Base-by-base conservation (phyloP, 805 yeast genomes). In the Wickerhamomyces queroliae region DNA sequence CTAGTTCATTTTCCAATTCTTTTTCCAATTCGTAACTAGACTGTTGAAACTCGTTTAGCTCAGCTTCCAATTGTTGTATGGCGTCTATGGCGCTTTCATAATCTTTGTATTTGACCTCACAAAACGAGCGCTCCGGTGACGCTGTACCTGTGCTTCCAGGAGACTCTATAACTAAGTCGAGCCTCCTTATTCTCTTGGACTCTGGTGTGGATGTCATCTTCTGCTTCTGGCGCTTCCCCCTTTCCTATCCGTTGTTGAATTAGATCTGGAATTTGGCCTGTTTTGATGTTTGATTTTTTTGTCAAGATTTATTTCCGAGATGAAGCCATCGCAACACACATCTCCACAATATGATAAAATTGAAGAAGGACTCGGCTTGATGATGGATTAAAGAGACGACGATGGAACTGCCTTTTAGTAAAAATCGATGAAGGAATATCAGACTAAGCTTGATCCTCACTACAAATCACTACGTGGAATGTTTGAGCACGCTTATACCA, bases 11-110 rank as follows among this genome's bases (percentile, higher is more conserved):
- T 50, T 70, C 76, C 25, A 70, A 52, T 38, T 69, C 76, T 29
- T 53, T 55, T 47, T 70, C 76, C 28, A 70, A 53, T 44, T 70
- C 76, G 35, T 60, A 55, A 33, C 72, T 65, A 6, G 72, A 64
- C 18, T 50, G 56, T 41, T 67, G 68, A 41, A 70, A 67, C 45
- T 70, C 76, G 17, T 51, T 56, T 16, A 71, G 49, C 45, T 69
- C 74, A 7, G 45, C 46, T 47, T 67, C 72, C 12, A 70, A 56
- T 46, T 64, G 65, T 22, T 56, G 59, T 16, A 69, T 62, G 35
- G 68, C 68, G 26, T 56, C 62, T 8, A 60, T 35, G 1, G 64
- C 64, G 35, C 57, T 49, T 33, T 55, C 46, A 24, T 53, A 55
- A 40, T 58, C 54, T 37, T 49, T 49, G 20, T 55, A 52, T 33